These are phyloP conservation scores for Penstemon newberryi DNA, from an alignment of 257 asterid genomes.

Conservation along the genomic window DNA sequence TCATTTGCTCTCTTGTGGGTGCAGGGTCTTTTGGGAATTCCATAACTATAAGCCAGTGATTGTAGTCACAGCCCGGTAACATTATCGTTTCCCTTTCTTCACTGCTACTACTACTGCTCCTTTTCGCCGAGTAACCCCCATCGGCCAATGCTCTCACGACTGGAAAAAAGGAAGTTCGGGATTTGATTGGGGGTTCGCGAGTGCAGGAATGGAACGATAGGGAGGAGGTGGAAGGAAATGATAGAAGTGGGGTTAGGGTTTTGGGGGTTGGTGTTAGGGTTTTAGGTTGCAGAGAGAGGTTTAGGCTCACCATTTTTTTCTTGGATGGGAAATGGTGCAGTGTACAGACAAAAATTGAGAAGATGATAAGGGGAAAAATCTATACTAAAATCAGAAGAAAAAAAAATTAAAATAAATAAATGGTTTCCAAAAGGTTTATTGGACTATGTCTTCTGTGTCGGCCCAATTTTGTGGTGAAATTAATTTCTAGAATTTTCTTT, in stretches of 20 bases:
- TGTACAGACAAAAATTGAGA: not conserved
- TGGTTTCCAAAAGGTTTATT: too few species aligned
- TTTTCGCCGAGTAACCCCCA: slow-evolving; percentile 62
- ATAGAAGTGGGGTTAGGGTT: slow-evolving; percentile 30
- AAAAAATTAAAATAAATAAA: too few species aligned
- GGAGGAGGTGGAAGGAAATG: slow-evolving; percentile 41
- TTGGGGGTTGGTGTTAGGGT: slow-evolving; percentile 46
- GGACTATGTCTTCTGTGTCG: too few species aligned
- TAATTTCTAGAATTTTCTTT: too few species aligned
- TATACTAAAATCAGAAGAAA: too few species aligned
- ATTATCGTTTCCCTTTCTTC: slow-evolving; percentile 90
- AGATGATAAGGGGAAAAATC: slow-evolving; percentile 36
- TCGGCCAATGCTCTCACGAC: slow-evolving; percentile 57
- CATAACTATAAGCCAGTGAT: slow-evolving; percentile 97
- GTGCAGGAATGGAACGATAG: slow-evolving; percentile 46
- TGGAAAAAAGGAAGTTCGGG: slow-evolving; percentile 28
- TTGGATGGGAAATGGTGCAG: not conserved
- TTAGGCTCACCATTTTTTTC: slow-evolving; percentile 57
- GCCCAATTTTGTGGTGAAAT: too few species aligned
- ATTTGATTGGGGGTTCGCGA: slow-evolving; percentile 35
- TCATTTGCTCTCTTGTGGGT: slow-evolving; percentile 97
- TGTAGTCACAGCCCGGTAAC: slow-evolving; percentile 99
- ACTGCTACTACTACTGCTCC: slow-evolving; percentile 37
- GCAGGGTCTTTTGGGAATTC: slow-evolving; percentile 98
- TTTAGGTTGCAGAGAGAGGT: slow-evolving; percentile 47